Evolutionary conservation across 2,329 filamentous ascomycete species (phyloP).

Genomic region (Penicillium psychrosexuale): DNA sequence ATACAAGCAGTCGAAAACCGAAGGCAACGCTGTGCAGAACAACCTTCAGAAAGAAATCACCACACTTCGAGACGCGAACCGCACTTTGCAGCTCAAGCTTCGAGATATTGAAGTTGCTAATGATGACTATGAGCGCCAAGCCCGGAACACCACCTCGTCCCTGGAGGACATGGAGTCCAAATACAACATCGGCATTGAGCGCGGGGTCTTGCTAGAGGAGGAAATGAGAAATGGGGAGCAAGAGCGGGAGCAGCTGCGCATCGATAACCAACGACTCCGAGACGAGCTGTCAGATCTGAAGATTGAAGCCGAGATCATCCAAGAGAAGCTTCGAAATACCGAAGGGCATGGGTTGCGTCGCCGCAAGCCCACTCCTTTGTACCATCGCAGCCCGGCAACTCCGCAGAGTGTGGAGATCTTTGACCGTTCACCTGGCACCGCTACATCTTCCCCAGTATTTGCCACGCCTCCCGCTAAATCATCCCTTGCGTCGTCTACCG

Average conservation of each 20-base stretch:
- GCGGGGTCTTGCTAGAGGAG: conserved; percentile 89
- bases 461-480: conserved; percentile 78
- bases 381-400: conserved; percentile 48
- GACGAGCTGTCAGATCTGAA: conserved; percentile 91
- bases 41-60: conserved; percentile 94
- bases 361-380: conserved; percentile 51
- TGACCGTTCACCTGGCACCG: conserved; percentile 74
- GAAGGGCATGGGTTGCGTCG: conserved; percentile 52
- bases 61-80: conserved; percentile 76
- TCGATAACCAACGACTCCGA: conserved; percentile 83
- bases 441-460: conserved; percentile 82
- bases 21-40: conserved; percentile 81
- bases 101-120: conserved; percentile 97
- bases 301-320: conserved; percentile 89
- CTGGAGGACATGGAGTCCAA: conserved; percentile 96
- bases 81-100: conserved; percentile 75
- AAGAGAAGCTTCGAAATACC: conserved; percentile 83
- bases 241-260: conserved; percentile 82
- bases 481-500: conserved; percentile 61
- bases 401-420: conserved; percentile 67
- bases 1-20: conserved; percentile 89
- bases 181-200: conserved; percentile 90
- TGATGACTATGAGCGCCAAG: conserved; percentile 96
- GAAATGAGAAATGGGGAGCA: conserved; percentile 89
- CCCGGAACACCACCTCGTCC: conserved; percentile 90